phyloP scores from a whole-genome alignment of 1,284 basidiomycete species.

The Cryptococcus jaspeensis region DNA sequence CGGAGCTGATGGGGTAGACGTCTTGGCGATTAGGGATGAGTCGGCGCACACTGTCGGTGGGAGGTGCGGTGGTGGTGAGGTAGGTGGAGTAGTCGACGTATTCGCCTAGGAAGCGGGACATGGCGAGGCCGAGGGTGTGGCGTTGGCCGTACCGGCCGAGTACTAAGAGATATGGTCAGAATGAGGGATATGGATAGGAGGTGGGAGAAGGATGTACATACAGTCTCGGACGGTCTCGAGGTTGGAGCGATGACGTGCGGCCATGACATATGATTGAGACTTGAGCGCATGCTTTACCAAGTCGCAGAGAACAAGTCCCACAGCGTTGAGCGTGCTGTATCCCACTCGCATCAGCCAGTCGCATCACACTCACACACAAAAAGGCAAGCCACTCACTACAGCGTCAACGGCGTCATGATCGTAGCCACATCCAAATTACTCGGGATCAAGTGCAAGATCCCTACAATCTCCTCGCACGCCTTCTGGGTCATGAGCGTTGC shows the following conservation, averaged over 20 bases:
- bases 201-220: too few relatives aligned
- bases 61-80: too few relatives aligned
- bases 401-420: conserved; percentile 31
- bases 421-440: conserved; percentile 40
- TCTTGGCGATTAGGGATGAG: too few relatives aligned
- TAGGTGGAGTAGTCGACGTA: too few relatives aligned
- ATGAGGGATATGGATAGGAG: too few relatives aligned
- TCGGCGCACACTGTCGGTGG: too few relatives aligned
- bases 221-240: conserved; percentile 25
- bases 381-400: conserved; percentile 37
- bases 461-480: conserved; percentile 33
- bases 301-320: too few relatives aligned
- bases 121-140: conserved; percentile 17
- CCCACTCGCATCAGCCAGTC: not conserved
- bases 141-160: conserved; percentile 22
- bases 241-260: conserved; percentile 34
- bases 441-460: conserved; percentile 41
- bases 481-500: conserved; percentile 21
- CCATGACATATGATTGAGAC: conserved; percentile 21
- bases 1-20: too few relatives aligned
- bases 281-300: conserved; percentile 28
- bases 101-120: conserved; percentile 16
- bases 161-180: conserved; percentile 7
- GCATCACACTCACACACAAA: too few relatives aligned
- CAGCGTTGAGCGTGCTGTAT: too few relatives aligned